phyloP scores from a whole-genome alignment of 2,329 filamentous ascomycete species.

The Xylaria sp. region DNA sequence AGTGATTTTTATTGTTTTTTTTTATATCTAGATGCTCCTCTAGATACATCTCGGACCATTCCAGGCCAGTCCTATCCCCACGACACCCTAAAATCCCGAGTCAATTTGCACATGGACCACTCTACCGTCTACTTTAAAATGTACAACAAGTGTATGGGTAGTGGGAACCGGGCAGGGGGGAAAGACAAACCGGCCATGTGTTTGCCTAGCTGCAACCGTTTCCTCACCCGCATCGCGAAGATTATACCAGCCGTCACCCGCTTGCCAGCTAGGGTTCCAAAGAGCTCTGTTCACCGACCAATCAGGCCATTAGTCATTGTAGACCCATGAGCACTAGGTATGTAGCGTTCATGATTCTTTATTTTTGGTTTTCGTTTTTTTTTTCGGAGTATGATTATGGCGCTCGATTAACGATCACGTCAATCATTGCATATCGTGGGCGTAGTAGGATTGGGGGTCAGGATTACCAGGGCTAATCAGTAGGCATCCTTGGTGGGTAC shows the following conservation, averaged over 20 bases:
- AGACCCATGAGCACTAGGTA: slow-evolving; percentile 13
- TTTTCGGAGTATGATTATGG: neutral
- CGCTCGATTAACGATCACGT: neutral
- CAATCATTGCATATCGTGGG: neutral
- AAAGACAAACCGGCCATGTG: slow-evolving; percentile 11
- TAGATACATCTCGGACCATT: slow-evolving; percentile 7
- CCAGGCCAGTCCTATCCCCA: slow-evolving; percentile 1
- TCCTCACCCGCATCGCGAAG: slow-evolving; percentile 11
- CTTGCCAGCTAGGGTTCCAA: slow-evolving; percentile 8
- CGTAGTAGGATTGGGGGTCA: neutral
- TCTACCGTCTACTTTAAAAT: slow-evolving; percentile 26
- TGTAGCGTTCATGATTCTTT: slow-evolving; percentile 5
- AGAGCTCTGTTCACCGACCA: slow-evolving; percentile 14
- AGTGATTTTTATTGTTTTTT: neutral
- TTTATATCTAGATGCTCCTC: slow-evolving; percentile 8
- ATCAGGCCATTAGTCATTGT: slow-evolving; percentile 7
- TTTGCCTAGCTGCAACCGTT: slow-evolving; percentile 10
- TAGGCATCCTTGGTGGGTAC: slow-evolving; percentile 13
- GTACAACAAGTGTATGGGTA: neutral
- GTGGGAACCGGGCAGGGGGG: neutral
- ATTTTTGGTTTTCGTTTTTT: slow-evolving; percentile 4
- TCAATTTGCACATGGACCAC: slow-evolving; percentile 18
- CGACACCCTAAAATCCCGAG: slow-evolving; percentile 15
- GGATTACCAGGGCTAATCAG: slow-evolving; percentile 4
- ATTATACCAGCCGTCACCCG: slow-evolving; percentile 22